Evolutionary conservation across 2,329 filamentous ascomycete genomes (phyloP).

Genomic region (Neocatenulostroma microsporum): DNA sequence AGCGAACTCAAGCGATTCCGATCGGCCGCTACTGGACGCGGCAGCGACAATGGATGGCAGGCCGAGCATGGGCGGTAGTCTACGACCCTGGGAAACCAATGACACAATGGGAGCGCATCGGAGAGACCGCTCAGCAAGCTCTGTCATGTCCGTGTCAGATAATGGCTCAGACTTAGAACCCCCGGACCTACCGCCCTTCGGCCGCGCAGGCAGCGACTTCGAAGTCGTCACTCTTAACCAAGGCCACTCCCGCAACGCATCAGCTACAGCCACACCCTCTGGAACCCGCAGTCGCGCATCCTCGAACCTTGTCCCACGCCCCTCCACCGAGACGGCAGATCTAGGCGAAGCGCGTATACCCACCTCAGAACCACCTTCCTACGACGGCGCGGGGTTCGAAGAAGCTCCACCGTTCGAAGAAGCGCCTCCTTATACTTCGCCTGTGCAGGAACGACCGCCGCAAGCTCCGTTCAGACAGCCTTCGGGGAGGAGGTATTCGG

Average conservation of each 20-base stretch:
- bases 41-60: constrained; percentile 64
- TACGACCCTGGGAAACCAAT: constrained; percentile 24
- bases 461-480: constrained; percentile 8
- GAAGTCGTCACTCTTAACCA: constrained; percentile 36
- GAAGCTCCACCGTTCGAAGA: constrained; percentile 46
- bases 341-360: constrained; percentile 25
- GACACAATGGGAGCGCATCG: constrained; percentile 30
- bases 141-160: constrained; percentile 34
- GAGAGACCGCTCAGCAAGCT: constrained; percentile 37
- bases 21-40: constrained; percentile 63
- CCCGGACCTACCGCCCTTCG: constrained; percentile 25
- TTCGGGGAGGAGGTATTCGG: constrained; percentile 3
- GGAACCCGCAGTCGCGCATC: constrained; percentile 24
- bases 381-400: constrained; percentile 32
- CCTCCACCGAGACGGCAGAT: constrained; percentile 26
- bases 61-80: constrained; percentile 23
- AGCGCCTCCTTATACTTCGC: constrained; percentile 43
- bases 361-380: constrained; percentile 27
- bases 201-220: constrained; percentile 32
- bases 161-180: constrained; percentile 22
- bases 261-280: constrained; percentile 12
- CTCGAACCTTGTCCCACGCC: constrained; percentile 16
- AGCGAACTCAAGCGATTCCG: constrained; percentile 65
- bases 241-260: constrained; percentile 27
- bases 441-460: constrained; percentile 20